Evolutionary conservation across 345 rosid genomes (phyloP).

Genomic region (Eucalyptus guilfoylei): DNA sequence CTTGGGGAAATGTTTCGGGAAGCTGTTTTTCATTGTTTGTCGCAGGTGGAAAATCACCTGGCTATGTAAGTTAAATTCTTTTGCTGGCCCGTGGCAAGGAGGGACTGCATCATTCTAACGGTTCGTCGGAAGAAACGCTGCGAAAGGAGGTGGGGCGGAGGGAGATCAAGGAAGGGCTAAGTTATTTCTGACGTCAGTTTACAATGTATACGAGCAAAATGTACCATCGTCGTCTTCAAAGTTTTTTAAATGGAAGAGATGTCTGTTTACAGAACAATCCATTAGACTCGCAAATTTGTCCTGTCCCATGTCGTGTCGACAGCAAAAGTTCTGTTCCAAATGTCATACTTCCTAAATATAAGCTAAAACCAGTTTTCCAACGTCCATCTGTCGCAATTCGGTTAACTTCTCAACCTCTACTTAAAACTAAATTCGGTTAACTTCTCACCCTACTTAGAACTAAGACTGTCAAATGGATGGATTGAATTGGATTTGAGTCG

Average conservation of each 20-base stretch:
- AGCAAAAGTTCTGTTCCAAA: neutral
- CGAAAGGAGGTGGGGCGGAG: neutral
- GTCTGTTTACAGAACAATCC: neutral
- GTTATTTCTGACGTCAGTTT: neutral
- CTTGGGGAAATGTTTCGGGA: neutral
- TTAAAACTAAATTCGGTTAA: neutral
- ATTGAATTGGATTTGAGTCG: too few species aligned
- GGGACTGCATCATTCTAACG: neutral
- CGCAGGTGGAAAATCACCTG: neutral
- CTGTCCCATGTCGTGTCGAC: neutral
- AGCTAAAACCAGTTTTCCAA: neutral
- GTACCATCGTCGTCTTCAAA: neutral
- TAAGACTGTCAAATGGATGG: fast-evolving
- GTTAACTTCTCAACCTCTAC: too few species aligned
- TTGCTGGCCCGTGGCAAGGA: neutral
- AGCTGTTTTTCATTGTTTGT: neutral
- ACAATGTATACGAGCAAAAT: neutral
- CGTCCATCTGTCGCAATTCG: neutral
- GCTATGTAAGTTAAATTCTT: neutral
- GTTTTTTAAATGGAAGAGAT: neutral
- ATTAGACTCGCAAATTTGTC: neutral
- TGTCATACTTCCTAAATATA: neutral
- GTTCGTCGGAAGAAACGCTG: neutral
- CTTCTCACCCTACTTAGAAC: neutral
- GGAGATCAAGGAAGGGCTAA: neutral